These are phyloP conservation scores for Aegilops sharonensis DNA, from an alignment of 176 grass and related monocot species.

Conservation along the genomic window DNA sequence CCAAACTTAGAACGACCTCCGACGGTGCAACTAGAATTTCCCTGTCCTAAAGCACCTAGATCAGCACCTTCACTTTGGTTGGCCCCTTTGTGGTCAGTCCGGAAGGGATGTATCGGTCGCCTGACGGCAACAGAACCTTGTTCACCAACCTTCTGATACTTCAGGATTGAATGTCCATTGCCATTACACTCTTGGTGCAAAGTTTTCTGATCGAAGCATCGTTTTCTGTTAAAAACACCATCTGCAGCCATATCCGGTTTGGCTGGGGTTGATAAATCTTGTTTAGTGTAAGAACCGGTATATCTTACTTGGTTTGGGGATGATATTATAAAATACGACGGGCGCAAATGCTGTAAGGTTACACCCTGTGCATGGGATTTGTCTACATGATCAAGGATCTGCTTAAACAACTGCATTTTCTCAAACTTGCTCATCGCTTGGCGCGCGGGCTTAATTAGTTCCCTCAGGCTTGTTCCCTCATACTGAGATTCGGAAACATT, in stretches of 20 bases:
- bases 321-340: slow-evolving; percentile 67
- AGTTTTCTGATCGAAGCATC: slow-evolving; percentile 44
- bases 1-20: slow-evolving; percentile 30
- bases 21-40: slow-evolving; percentile 40
- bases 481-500: slow-evolving; percentile 34
- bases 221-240: slow-evolving; percentile 61
- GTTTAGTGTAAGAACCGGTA: slow-evolving; percentile 56
- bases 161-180: slow-evolving; percentile 39
- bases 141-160: slow-evolving; percentile 67
- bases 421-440: slow-evolving; percentile 63
- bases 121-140: slow-evolving; percentile 29
- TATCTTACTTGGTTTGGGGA: slow-evolving; percentile 71
- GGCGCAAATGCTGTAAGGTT: slow-evolving; percentile 67
- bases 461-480: slow-evolving; percentile 64
- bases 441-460: slow-evolving; percentile 53
- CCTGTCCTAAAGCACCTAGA: slow-evolving; percentile 28
- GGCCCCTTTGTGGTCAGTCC: slow-evolving; percentile 36
- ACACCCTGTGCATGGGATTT: slow-evolving; percentile 63
- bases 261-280: slow-evolving; percentile 41
- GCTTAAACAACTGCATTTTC: slow-evolving; percentile 88
- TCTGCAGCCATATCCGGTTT: slow-evolving; percentile 30
- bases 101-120: slow-evolving; percentile 21
- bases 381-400: slow-evolving; percentile 71
- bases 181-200: slow-evolving; percentile 28
- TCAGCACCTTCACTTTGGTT: slow-evolving; percentile 38